Conservation (phyloP, 331 rosid genomes). For the Saraca asoca region DNA sequence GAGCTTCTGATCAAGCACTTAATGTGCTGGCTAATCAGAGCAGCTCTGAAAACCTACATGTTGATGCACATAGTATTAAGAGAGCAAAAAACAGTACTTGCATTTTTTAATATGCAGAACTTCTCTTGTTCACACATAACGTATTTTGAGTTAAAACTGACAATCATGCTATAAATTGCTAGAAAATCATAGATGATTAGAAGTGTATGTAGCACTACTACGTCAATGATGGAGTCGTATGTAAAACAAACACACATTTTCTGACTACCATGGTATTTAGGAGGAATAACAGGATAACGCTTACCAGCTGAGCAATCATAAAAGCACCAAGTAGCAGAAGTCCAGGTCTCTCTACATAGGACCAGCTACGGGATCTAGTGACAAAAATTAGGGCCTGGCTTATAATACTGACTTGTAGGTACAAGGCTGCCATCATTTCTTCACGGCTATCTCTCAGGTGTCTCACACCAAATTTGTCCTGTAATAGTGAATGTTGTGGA, state of each 20-base stretch:
- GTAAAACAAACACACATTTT: not conserved
- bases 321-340: slow-evolving; percentile 46
- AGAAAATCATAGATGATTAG: too few relatives aligned
- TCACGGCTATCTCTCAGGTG: slow-evolving; percentile 8
- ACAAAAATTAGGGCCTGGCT: slow-evolving; percentile 54
- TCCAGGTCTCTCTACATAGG: slow-evolving; percentile 51
- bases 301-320: slow-evolving; percentile 49
- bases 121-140: too few relatives aligned
- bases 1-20: too few relatives aligned
- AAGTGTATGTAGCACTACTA: too few relatives aligned
- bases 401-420: slow-evolving; percentile 54
- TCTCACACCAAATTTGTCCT: slow-evolving; percentile 71
- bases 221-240: too few relatives aligned
- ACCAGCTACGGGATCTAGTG: slow-evolving; percentile 51
- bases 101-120: too few relatives aligned
- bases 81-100: not conserved
- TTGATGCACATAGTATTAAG: not conserved
- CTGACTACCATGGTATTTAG: too few relatives aligned
- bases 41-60: too few relatives aligned
- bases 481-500: slow-evolving; percentile 29
- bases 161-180: too few relatives aligned
- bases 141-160: too few relatives aligned
- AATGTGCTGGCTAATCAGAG: too few relatives aligned
- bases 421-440: slow-evolving; percentile 93
- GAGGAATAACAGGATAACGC: slow-evolving; percentile 19